Percentiles rank a stretch among this genome's conserved stretches.
Evolutionary conservation across 140 eudicot species (phyloP).

Genomic region (Bidens hawaiensis): DNA sequence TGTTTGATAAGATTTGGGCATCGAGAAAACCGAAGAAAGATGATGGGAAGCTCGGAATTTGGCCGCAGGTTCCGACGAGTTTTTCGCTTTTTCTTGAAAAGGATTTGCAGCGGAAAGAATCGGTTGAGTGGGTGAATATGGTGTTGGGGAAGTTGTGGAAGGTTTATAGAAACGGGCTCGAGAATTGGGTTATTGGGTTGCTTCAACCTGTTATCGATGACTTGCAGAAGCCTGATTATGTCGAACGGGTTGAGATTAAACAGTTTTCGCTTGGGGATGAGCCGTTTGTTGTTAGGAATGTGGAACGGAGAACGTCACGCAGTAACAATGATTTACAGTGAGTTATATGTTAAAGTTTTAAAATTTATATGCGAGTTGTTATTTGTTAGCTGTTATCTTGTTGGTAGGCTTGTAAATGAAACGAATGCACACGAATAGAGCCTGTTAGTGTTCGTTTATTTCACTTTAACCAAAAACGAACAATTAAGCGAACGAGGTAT

Average conservation of each 20-base stretch:
- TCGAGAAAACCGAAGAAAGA: conserved; percentile 37
- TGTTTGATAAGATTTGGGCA: conserved; percentile 72
- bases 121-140: conserved; percentile 61
- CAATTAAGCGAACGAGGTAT: no score
- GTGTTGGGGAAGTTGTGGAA: conserved; percentile 52
- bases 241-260: conserved; percentile 43
- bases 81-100: conserved; percentile 65
- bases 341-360: conserved; percentile 26
- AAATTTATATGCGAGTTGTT: neutral
- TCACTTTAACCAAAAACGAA: no score
- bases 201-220: conserved; percentile 51
- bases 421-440: no score
- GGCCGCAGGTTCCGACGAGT: conserved; percentile 63
- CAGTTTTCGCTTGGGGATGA: conserved; percentile 57
- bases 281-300: conserved; percentile 79
- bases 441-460: no score
- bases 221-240: conserved; percentile 45
- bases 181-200: conserved; percentile 60
- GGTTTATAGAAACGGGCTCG: conserved; percentile 52
- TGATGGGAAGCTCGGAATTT: conserved; percentile 35
- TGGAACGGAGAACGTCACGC: conserved; percentile 82
- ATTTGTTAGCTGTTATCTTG: no score
- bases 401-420: no score
- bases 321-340: conserved; percentile 77
- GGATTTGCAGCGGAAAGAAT: conserved; percentile 72